A percentile compares a stretch with the other conserved stretches of the same genome.
phyloP scores from a whole-genome alignment of 2,329 filamentous ascomycete species.

The Penicillium sp. region DNA sequence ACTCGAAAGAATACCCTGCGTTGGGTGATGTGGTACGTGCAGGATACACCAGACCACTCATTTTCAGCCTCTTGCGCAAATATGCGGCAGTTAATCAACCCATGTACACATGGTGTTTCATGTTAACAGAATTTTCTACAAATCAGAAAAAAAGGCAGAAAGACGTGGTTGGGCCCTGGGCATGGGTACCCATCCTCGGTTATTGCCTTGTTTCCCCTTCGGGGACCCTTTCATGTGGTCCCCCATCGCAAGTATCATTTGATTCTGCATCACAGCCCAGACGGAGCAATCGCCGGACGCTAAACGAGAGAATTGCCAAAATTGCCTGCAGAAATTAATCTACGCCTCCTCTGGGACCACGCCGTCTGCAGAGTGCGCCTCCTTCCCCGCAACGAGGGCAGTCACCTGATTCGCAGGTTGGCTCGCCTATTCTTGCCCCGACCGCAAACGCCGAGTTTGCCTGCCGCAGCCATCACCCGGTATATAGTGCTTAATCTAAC shows the following conservation, averaged over 20 bases:
- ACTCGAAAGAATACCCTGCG: neutral
- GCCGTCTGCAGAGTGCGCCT: neutral
- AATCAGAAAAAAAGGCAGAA: neutral
- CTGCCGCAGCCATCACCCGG: neutral
- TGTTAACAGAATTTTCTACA: neutral
- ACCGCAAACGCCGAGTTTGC: neutral
- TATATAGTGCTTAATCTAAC: constrained; percentile 13
- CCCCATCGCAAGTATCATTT: neutral
- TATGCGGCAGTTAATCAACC: neutral
- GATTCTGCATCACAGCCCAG: constrained; percentile 7
- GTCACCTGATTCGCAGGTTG: neutral
- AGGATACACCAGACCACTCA: neutral
- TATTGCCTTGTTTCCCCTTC: neutral
- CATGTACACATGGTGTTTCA: neutral
- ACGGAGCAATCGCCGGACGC: neutral
- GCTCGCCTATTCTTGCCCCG: constrained; percentile 12
- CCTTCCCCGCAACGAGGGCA: constrained; percentile 4
- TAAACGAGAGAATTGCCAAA: neutral
- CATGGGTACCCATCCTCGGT: neutral
- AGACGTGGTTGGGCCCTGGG: no score
- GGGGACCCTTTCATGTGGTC: neutral
- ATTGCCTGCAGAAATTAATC: constrained; percentile 9
- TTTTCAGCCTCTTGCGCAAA: neutral
- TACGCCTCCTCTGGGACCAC: neutral
- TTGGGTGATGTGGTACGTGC: neutral